Evolutionary conservation across 2,329 filamentous ascomycete species (phyloP).

Genomic region (Aaosphaeria arxii): DNA sequence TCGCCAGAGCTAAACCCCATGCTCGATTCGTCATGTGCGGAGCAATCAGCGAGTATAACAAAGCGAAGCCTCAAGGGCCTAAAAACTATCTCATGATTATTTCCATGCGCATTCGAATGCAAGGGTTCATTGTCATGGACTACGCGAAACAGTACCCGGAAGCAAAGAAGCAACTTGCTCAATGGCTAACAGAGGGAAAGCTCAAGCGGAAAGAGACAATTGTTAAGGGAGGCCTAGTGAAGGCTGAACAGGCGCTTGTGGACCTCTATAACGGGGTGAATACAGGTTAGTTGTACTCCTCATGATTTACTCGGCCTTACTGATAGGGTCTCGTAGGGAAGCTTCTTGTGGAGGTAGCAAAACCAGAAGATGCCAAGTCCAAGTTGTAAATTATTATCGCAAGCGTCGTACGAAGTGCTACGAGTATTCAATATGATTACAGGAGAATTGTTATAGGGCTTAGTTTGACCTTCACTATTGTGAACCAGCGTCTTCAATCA

Average conservation of each 20-base stretch:
- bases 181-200: slow-evolving; percentile 69
- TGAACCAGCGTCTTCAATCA: no score
- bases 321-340: slow-evolving; percentile 51
- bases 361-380: slow-evolving; percentile 37
- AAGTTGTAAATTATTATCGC: slow-evolving; percentile 21
- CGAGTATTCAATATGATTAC: not conserved
- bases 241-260: slow-evolving; percentile 61
- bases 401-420: not conserved
- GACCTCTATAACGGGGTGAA: slow-evolving; percentile 68
- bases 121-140: slow-evolving; percentile 69
- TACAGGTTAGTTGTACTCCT: slow-evolving; percentile 54
- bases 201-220: slow-evolving; percentile 70
- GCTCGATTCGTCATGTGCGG: slow-evolving; percentile 46
- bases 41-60: slow-evolving; percentile 45
- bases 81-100: slow-evolving; percentile 48
- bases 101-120: slow-evolving; percentile 43
- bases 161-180: slow-evolving; percentile 59
- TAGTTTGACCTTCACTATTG: not conserved
- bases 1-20: slow-evolving; percentile 40
- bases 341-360: slow-evolving; percentile 40
- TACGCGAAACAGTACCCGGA: slow-evolving; percentile 56
- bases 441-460: not conserved
- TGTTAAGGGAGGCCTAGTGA: slow-evolving; percentile 63
- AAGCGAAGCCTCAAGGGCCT: slow-evolving; percentile 49
- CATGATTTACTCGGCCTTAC: not conserved